Conservation (phyloP, 2,329 filamentous ascomycete species). For the Clathrospora elynae region DNA sequence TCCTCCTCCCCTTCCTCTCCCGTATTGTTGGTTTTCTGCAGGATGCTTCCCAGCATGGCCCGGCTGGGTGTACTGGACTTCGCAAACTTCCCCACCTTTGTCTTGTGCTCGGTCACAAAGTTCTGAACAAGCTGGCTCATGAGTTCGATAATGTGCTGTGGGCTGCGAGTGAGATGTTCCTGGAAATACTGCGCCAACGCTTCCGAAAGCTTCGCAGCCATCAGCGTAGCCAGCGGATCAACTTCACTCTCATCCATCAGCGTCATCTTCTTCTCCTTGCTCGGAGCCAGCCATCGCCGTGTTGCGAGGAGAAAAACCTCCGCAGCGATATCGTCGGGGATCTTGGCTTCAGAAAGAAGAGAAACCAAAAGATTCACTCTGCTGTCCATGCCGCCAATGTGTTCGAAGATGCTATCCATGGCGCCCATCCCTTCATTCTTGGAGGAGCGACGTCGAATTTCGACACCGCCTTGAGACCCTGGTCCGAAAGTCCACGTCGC, state of each 20-base stretch:
- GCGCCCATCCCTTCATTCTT: conserved; percentile 72
- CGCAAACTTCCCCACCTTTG: conserved; percentile 48
- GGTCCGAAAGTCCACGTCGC: conserved; percentile 60
- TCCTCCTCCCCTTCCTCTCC: conserved; percentile 10
- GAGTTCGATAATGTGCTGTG: conserved; percentile 68
- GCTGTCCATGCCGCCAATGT: conserved; percentile 36
- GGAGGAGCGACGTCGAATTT: conserved; percentile 67
- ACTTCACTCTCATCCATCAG: conserved; percentile 40
- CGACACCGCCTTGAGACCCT: conserved; percentile 56
- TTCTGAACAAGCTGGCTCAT: conserved; percentile 63
- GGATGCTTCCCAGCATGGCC: conserved; percentile 34
- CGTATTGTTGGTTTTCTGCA: conserved; percentile 11
- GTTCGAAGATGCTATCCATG: conserved; percentile 67
- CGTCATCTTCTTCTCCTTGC: conserved; percentile 11
- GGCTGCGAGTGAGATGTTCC: conserved; percentile 66
- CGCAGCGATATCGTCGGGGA: conserved; percentile 61
- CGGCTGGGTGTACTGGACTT: conserved; percentile 30
- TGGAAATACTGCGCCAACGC: conserved; percentile 67
- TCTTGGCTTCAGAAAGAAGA: conserved; percentile 55
- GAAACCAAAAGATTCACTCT: conserved; percentile 32
- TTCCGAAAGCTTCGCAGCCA: conserved; percentile 67
- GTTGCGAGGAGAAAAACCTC: conserved; percentile 66
- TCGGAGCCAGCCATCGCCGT: conserved; percentile 59
- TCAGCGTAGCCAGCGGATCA: conserved; percentile 57
- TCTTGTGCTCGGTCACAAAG: conserved; percentile 50